Percentiles rank a stretch among this genome's conserved stretches.
These are phyloP conservation scores for Chrysoporthe deuterocubensis DNA, from an alignment of 2,329 filamentous ascomycete genomes.

Conservation along the genomic window DNA sequence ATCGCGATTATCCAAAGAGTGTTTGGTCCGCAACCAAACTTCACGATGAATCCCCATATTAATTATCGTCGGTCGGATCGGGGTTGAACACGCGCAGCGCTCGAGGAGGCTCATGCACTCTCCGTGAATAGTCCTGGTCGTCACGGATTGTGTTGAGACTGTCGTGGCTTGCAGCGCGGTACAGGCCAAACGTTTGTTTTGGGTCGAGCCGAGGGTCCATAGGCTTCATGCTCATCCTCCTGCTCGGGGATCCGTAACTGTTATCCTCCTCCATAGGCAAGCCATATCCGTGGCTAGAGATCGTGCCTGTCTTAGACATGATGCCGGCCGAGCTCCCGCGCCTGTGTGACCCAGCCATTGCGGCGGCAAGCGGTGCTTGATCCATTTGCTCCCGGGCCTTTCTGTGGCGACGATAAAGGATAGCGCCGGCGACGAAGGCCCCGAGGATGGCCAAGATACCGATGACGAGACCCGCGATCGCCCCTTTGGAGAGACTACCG, in stretches of 20 bases:
- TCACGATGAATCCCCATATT: neutral
- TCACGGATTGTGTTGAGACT: conserved; percentile 67
- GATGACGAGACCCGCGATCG: conserved; percentile 57
- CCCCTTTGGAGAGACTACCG: conserved; percentile 48
- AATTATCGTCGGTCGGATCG: conserved; percentile 50
- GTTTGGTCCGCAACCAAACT: neutral
- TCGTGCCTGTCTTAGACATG: conserved; percentile 48
- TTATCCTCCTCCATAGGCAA: conserved; percentile 28
- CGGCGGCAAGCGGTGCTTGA: conserved; percentile 47
- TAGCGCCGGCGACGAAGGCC: conserved; percentile 41
- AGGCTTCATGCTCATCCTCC: conserved; percentile 50
- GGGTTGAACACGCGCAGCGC: conserved; percentile 68
- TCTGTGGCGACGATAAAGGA: conserved; percentile 42
- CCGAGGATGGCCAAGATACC: conserved; percentile 45
- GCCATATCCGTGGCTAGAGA: conserved; percentile 39
- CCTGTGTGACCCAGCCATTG: conserved; percentile 46
- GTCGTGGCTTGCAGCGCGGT: conserved; percentile 60
- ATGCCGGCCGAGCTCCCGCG: conserved; percentile 57
- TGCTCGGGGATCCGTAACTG: conserved; percentile 40
- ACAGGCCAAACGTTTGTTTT: conserved; percentile 57
- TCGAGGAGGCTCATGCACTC: conserved; percentile 55
- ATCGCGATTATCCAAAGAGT: conserved; percentile 22
- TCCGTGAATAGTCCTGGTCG: conserved; percentile 67
- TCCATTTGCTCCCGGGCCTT: conserved; percentile 50
- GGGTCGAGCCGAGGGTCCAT: conserved; percentile 68